Evolutionary conservation across 768 basidiomycete genomes (phyloP).

Genomic region (Myochromella boudieri): DNA sequence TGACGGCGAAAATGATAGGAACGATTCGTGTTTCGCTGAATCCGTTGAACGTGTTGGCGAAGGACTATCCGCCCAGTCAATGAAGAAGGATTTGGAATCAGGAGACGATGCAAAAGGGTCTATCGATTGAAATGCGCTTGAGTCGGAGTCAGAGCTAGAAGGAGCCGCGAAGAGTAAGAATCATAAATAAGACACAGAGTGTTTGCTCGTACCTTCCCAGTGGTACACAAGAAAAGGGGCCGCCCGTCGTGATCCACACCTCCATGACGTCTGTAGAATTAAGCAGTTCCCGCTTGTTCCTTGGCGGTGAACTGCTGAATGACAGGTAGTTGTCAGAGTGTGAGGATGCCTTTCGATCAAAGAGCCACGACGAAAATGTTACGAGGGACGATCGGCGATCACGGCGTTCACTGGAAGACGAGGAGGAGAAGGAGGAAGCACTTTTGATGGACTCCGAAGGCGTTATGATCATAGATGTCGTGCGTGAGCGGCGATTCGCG

Average conservation of each 20-base stretch:
- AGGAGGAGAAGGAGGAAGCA: constrained; percentile 4
- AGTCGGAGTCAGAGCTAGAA: constrained; percentile 17
- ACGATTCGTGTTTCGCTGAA: constrained; percentile 35
- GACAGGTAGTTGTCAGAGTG: constrained; percentile 22
- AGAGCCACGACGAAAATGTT: constrained; percentile 33
- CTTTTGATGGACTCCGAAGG: constrained; percentile 8
- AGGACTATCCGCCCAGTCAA: constrained; percentile 34
- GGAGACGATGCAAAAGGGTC: constrained; percentile 43
- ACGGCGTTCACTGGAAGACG: constrained; percentile 8
- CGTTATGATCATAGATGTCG: constrained; percentile 29
- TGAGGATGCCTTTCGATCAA: constrained; percentile 28
- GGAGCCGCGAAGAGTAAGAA: constrained; percentile 2
- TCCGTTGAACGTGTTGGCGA: constrained; percentile 15
- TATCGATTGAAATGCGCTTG: constrained; percentile 20
- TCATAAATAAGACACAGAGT: not conserved
- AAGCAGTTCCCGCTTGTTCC: constrained; percentile 16
- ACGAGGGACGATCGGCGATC: constrained; percentile 33
- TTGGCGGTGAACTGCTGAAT: constrained; percentile 18
- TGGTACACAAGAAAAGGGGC: constrained; percentile 29
- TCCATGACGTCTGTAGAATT: constrained; percentile 21
- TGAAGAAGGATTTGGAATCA: constrained; percentile 43
- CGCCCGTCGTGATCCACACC: constrained; percentile 33
- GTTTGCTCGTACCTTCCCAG: too few species aligned
- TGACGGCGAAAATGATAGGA: constrained; percentile 38
- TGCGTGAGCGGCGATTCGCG: constrained; percentile 23